A percentile compares a stretch with the other conserved stretches of the same genome.
These are phyloP conservation scores for Tetradesmus obliquus DNA, from an alignment of 139 green algal species.

Conservation along the genomic window DNA sequence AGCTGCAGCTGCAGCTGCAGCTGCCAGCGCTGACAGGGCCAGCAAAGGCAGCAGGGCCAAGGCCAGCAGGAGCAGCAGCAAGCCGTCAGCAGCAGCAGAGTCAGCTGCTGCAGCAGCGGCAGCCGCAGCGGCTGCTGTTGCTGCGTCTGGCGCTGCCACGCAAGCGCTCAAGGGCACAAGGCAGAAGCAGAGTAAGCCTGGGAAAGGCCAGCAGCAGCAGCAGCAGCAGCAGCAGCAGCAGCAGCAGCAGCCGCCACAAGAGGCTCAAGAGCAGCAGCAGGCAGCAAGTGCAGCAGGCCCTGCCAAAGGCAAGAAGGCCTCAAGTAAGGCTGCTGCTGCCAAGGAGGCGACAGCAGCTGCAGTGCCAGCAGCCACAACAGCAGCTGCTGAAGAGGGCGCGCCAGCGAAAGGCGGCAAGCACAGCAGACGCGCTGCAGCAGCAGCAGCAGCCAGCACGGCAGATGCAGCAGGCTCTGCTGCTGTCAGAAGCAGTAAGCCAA, in stretches of 20 bases:
- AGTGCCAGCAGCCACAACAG: background rate
- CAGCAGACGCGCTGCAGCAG: background rate
- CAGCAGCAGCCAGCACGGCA: background rate
- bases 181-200: slow-evolving; percentile 9
- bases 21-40: background rate
- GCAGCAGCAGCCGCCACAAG: background rate
- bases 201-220: background rate
- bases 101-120: background rate
- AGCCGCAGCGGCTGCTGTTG: background rate
- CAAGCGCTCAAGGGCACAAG: slow-evolving; percentile 8
- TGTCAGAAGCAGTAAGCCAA: background rate
- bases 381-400: background rate
- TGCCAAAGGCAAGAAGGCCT: background rate
- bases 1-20: slow-evolving; percentile 1
- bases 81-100: background rate
- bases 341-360: background rate
- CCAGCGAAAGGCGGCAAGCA: slow-evolving; percentile 2
- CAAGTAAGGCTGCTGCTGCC: background rate
- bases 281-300: background rate
- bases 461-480: background rate
- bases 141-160: background rate
- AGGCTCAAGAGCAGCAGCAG: background rate
- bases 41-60: slow-evolving; percentile 5
- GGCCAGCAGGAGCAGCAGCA: slow-evolving; percentile 1
- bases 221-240: background rate